A percentile compares a stretch with the other conserved stretches of the same genome.
Evolutionary conservation across 2,329 filamentous ascomycete species (phyloP).

Genomic region (Fusarium falciforme): DNA sequence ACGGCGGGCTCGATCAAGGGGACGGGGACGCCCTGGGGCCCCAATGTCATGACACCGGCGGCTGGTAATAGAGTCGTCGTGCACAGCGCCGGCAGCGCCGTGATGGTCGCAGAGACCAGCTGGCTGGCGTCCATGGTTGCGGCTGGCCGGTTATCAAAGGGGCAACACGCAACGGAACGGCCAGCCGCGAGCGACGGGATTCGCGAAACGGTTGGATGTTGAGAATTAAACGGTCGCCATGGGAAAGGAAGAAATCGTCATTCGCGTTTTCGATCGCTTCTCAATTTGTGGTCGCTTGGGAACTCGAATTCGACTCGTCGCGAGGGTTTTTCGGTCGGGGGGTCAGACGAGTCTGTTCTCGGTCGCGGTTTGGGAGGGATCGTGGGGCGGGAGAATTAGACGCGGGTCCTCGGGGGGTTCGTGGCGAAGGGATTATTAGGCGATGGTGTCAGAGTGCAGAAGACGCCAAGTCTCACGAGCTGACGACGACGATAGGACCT

Average conservation of each 20-base stretch:
- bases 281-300: slow-evolving; percentile 3
- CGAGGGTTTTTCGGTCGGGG: slow-evolving; percentile 4
- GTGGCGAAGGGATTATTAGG: slow-evolving; percentile 16
- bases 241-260: slow-evolving; percentile 4
- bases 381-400: slow-evolving; percentile 28
- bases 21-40: slow-evolving; percentile 62
- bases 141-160: slow-evolving; percentile 37
- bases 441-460: slow-evolving; percentile 19
- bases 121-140: slow-evolving; percentile 41
- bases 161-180: slow-evolving; percentile 33
- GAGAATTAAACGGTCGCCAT: slow-evolving; percentile 39
- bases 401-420: slow-evolving; percentile 15
- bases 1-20: slow-evolving; percentile 69
- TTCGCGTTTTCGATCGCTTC: background rate
- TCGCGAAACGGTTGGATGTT: slow-evolving; percentile 27
- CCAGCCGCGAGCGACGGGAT: slow-evolving; percentile 44
- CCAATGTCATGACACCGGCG: slow-evolving; percentile 61
- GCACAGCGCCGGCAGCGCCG: slow-evolving; percentile 51
- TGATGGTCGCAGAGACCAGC: slow-evolving; percentile 41
- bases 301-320: slow-evolving; percentile 3
- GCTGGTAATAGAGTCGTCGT: slow-evolving; percentile 57
- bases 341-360: slow-evolving; percentile 17
- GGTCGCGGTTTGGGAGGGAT: slow-evolving; percentile 24
- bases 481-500: background rate
- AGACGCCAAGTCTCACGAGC: background rate